These are phyloP conservation scores for Phragmites australis DNA, from an alignment of 176 grass and related monocot genomes.

Conservation along the genomic window DNA sequence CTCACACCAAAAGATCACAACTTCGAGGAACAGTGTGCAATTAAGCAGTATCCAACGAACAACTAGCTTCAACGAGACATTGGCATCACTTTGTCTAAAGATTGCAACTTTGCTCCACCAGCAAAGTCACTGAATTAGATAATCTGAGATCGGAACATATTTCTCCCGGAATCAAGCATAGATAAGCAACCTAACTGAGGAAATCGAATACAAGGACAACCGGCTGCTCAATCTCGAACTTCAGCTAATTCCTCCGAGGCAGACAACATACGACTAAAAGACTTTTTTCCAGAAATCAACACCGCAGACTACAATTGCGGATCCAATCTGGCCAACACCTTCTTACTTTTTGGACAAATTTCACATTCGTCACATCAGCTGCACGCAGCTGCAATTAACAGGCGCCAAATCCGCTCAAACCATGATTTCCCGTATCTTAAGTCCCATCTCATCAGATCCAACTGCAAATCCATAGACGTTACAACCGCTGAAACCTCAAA, in stretches of 20 bases:
- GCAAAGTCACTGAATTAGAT: not conserved
- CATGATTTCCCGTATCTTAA: not conserved
- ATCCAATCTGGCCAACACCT: conserved; percentile 5
- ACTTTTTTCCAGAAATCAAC: not conserved
- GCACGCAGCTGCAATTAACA: not conserved
- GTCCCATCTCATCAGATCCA: not conserved
- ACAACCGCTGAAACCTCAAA: not conserved
- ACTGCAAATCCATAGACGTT: not conserved
- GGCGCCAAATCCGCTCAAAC: not conserved
- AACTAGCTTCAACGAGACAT: not conserved
- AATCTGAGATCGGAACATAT: not conserved
- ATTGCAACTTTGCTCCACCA: conserved; percentile 15
- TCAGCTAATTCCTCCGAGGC: not conserved
- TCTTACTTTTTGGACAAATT: not conserved
- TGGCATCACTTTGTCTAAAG: not conserved
- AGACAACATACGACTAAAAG: not conserved
- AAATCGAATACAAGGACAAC: not conserved
- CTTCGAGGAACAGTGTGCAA: not conserved
- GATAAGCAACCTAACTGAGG: not conserved
- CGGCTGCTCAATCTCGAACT: not conserved
- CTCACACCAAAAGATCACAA: not conserved
- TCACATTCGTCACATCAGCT: not conserved
- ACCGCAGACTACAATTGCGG: not conserved
- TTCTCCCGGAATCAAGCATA: not conserved
- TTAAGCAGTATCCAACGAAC: not conserved